Evolutionary conservation across 192 early-diverging fungal genomes (phyloP).

Genomic region (Coemansia sp.): DNA sequence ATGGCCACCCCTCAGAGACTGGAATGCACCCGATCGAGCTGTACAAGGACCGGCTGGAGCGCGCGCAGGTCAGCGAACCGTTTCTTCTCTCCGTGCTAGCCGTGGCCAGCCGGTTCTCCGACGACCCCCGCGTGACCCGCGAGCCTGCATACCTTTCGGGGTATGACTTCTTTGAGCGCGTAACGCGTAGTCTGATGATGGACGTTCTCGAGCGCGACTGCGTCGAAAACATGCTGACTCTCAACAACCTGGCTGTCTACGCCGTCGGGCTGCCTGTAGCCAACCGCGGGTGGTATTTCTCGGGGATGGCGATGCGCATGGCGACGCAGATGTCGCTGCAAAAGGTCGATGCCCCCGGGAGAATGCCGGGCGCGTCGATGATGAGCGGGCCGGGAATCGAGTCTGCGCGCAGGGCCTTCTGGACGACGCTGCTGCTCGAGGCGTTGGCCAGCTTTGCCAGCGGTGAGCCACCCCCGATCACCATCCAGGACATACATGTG

Average conservation of each 20-base stretch:
- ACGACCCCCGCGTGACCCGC: constrained; percentile 43
- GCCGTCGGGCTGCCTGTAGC: constrained; percentile 53
- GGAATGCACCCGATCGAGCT: constrained; percentile 54
- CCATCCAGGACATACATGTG: constrained; percentile 52
- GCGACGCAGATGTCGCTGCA: constrained; percentile 57
- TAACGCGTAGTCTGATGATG: constrained; percentile 43
- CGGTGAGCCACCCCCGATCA: constrained; percentile 53
- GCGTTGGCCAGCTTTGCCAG: constrained; percentile 56
- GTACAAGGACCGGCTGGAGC: constrained; percentile 42
- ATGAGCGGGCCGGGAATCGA: constrained; percentile 53
- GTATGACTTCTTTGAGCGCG: constrained; percentile 51
- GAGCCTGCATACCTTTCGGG: constrained; percentile 50
- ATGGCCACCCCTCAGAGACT: constrained; percentile 43
- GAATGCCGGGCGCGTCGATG: constrained; percentile 54
- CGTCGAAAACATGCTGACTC: constrained; percentile 53
- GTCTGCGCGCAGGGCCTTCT: constrained; percentile 50
- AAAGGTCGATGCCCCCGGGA: constrained; percentile 47
- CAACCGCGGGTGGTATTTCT: constrained; percentile 55
- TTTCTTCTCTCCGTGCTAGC: constrained; percentile 48
- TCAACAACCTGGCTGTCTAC: constrained; percentile 53
- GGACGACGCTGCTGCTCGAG: constrained; percentile 53
- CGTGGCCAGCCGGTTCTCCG: constrained; percentile 49
- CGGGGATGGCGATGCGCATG: constrained; percentile 54
- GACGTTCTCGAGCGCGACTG: constrained; percentile 51
- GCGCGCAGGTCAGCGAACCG: constrained; percentile 50